A percentile compares a stretch with the other conserved stretches of the same genome.
phyloP scores from a whole-genome alignment of 177 flowering plant species.

The Vitis hybrid region DNA sequence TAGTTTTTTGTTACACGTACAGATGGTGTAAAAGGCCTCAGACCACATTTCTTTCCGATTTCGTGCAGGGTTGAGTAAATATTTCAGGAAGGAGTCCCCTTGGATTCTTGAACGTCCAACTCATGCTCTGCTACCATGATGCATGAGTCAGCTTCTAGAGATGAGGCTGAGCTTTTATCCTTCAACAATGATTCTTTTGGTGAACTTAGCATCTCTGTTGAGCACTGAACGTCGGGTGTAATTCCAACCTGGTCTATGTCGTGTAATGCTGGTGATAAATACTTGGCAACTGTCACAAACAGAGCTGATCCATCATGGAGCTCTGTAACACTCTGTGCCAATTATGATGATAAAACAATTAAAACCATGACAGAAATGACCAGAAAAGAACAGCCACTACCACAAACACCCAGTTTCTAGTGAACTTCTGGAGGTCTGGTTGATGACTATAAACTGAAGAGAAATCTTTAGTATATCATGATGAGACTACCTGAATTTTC shows the following conservation, averaged over 20 bases:
- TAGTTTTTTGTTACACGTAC: not conserved
- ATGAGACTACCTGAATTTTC: constrained; percentile 76
- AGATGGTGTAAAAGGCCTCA: not conserved
- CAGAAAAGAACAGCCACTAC: not conserved
- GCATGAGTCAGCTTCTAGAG: constrained; percentile 91
- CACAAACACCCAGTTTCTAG: too few species aligned
- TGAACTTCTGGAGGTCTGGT: too few species aligned
- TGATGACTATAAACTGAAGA: not conserved
- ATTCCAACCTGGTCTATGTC: constrained; percentile 95
- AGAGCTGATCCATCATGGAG: constrained; percentile 93
- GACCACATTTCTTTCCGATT: not conserved
- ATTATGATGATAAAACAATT: not conserved
- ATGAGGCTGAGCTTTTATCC: constrained; percentile 39
- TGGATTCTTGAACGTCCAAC: constrained; percentile 71
- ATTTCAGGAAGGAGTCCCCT: constrained; percentile 78
- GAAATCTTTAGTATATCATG: not conserved
- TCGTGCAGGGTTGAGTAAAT: not conserved
- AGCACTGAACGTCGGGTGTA: constrained; percentile 85
- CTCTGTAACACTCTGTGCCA: constrained; percentile 90
- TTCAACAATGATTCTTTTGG: constrained; percentile 37
- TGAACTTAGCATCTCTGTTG: constrained; percentile 64
- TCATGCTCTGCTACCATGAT: constrained; percentile 92
- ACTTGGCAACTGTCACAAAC: constrained; percentile 91
- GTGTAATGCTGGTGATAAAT: constrained; percentile 84
- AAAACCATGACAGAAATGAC: not conserved